phyloP scores from a whole-genome alignment of 352 stramenopile species.

The Globisporangium splendens region DNA sequence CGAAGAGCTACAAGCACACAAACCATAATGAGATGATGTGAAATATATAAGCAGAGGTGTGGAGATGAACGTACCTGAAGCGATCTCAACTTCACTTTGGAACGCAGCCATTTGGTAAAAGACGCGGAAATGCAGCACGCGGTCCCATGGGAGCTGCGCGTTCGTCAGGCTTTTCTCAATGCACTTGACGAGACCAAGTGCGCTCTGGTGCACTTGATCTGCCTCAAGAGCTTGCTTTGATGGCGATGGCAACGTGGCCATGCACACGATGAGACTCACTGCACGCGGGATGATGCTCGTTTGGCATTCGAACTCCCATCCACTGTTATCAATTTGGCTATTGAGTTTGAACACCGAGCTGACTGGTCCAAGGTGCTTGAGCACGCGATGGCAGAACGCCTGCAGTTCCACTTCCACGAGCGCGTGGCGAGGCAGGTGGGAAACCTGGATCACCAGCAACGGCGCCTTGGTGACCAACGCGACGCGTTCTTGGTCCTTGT shows the following conservation, averaged over 20 bases:
- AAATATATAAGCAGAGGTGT: too few relatives aligned
- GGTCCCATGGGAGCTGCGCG: slow-evolving; percentile 53
- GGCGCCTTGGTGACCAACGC: slow-evolving; percentile 45
- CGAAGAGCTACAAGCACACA: slow-evolving; percentile 10
- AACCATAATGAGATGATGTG: neutral
- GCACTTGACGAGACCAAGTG: slow-evolving; percentile 15
- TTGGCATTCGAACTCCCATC: slow-evolving; percentile 24
- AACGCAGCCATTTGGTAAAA: slow-evolving; percentile 59
- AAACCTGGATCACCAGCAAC: slow-evolving; percentile 60
- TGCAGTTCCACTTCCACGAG: slow-evolving; percentile 78
- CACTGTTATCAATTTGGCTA: neutral
- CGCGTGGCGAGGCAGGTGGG: slow-evolving; percentile 58
- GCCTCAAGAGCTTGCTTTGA: slow-evolving; percentile 9
- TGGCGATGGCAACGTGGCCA: slow-evolving; percentile 11
- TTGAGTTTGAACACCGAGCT: slow-evolving; percentile 8
- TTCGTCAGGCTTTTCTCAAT: slow-evolving; percentile 28
- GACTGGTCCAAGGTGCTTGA: slow-evolving; percentile 45
- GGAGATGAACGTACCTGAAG: slow-evolving; percentile 16
- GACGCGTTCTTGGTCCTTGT: slow-evolving; percentile 49
- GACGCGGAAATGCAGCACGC: slow-evolving; percentile 61
- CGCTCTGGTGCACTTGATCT: slow-evolving; percentile 21
- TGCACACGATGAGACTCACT: slow-evolving; percentile 49
- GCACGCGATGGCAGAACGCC: slow-evolving; percentile 58
- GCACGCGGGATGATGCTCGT: slow-evolving; percentile 35
- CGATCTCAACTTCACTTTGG: slow-evolving; percentile 48